phyloP scores from a whole-genome alignment of 2,329 filamentous ascomycete species.

The Pseudogymnoascus sp. region DNA sequence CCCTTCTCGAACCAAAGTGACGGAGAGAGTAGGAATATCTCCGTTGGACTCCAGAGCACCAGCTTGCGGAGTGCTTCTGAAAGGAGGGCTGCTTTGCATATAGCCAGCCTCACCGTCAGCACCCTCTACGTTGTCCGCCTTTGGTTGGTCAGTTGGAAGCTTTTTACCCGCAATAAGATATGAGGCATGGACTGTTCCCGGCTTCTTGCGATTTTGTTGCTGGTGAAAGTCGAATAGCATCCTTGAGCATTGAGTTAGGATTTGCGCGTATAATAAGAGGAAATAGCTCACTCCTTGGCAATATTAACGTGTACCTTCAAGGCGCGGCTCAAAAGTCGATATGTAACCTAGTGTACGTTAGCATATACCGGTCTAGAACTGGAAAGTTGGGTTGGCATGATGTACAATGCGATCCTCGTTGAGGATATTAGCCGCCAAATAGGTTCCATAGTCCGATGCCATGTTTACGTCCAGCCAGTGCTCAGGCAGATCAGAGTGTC shows the following conservation, averaged over 20 bases:
- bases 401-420: constrained; percentile 28
- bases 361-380: not conserved
- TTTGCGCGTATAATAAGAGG: not conserved
- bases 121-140: not conserved
- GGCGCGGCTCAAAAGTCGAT: constrained; percentile 73
- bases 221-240: constrained; percentile 83
- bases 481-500: not conserved
- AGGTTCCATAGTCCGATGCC: constrained; percentile 24
- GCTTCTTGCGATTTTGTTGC: constrained; percentile 65
- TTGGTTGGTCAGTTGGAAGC: constrained; percentile 17
- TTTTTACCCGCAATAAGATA: constrained; percentile 74
- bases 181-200: constrained; percentile 76
- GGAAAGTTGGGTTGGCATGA: not conserved
- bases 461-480: not conserved
- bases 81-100: constrained; percentile 52
- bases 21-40: constrained; percentile 39
- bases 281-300: constrained; percentile 65
- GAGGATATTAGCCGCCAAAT: constrained; percentile 27
- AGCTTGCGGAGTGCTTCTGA: constrained; percentile 37
- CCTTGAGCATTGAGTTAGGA: constrained; percentile 35
- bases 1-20: constrained; percentile 65
- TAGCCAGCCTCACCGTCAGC: constrained; percentile 55
- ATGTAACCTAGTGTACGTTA: constrained; percentile 60
- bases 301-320: constrained; percentile 76
- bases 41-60: constrained; percentile 37